These are phyloP conservation scores for Debaryomyces udenii DNA, from an alignment of 1,139 yeast species.

Conservation along the genomic window DNA sequence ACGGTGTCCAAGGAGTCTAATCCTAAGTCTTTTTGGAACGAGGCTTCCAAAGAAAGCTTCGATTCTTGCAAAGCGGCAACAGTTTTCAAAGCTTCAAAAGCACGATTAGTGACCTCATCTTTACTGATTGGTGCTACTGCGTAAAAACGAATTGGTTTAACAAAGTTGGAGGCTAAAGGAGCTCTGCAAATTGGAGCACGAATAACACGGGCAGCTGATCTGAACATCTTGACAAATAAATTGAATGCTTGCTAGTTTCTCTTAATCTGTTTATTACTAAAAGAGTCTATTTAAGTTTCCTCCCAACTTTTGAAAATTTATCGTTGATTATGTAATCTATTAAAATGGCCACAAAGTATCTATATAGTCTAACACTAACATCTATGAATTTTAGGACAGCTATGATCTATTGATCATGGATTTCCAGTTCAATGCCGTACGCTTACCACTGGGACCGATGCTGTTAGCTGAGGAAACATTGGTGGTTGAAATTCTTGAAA, in stretches of 20 bases:
- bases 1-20: constrained; percentile 72
- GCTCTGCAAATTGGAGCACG: constrained; percentile 38
- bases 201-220: constrained; percentile 43
- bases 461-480: constrained; percentile 2
- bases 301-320: constrained; percentile 5
- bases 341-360: background rate
- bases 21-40: constrained; percentile 66
- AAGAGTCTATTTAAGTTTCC: constrained; percentile 1
- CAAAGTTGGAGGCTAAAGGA: constrained; percentile 26
- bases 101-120: constrained; percentile 51
- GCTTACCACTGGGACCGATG: constrained; percentile 31
- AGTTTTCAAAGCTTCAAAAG: constrained; percentile 54
- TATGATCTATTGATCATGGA: constrained; percentile 16
- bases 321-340: constrained; percentile 3
- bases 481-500: constrained; percentile 5
- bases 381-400: background rate
- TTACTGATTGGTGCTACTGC: constrained; percentile 51
- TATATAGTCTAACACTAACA: background rate
- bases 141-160: constrained; percentile 47
- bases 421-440: constrained; percentile 56
- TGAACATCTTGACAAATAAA: constrained; percentile 33
- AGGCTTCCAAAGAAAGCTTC: constrained; percentile 45
- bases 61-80: constrained; percentile 56
- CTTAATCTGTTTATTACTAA: too few species aligned
- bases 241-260: constrained; percentile 4